phyloP scores from a whole-genome alignment of 805 yeast genomes.

The Priceomyces castillae region DNA sequence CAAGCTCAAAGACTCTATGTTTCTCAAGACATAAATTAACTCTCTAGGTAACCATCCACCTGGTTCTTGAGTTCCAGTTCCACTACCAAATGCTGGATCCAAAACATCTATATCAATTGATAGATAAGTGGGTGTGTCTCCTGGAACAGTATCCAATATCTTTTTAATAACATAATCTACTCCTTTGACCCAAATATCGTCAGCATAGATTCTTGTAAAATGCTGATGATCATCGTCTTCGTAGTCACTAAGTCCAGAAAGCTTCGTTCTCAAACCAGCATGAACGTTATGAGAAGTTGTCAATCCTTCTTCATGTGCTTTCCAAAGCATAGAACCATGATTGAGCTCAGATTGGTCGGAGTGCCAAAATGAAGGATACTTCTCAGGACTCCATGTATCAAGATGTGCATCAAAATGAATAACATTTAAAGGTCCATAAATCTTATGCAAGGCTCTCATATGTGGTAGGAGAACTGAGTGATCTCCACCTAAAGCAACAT shows the following conservation, averaged over 20 bases:
- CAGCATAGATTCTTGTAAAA: constrained; percentile 67
- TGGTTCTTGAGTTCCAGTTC: constrained; percentile 59
- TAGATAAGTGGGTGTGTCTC: constrained; percentile 66
- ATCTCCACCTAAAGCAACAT: constrained; percentile 79
- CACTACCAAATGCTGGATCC: constrained; percentile 58
- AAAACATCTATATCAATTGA: constrained; percentile 73
- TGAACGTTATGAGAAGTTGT: constrained; percentile 60
- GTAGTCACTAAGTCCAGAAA: constrained; percentile 63
- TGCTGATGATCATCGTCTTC: constrained; percentile 66
- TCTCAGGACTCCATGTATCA: constrained; percentile 76
- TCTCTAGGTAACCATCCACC: constrained; percentile 61
- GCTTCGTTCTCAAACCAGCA: constrained; percentile 73
- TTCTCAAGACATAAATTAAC: constrained; percentile 46
- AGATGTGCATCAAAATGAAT: constrained; percentile 85
- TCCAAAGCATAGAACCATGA: constrained; percentile 87
- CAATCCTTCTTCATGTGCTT: constrained; percentile 69
- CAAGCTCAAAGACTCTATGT: constrained; percentile 41
- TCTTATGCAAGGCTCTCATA: constrained; percentile 56
- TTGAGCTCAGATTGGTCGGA: constrained; percentile 60
- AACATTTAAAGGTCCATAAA: constrained; percentile 67
- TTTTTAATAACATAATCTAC: constrained; percentile 53
- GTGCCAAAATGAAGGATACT: constrained; percentile 64
- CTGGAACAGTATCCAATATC: constrained; percentile 55
- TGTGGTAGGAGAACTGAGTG: constrained; percentile 76
- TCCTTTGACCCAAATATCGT: constrained; percentile 71